Evolutionary conservation across 148 eudicot species (phyloP), one percentile per base, ranked within the genome.

Genomic region (Arbutus unedo): DNA sequence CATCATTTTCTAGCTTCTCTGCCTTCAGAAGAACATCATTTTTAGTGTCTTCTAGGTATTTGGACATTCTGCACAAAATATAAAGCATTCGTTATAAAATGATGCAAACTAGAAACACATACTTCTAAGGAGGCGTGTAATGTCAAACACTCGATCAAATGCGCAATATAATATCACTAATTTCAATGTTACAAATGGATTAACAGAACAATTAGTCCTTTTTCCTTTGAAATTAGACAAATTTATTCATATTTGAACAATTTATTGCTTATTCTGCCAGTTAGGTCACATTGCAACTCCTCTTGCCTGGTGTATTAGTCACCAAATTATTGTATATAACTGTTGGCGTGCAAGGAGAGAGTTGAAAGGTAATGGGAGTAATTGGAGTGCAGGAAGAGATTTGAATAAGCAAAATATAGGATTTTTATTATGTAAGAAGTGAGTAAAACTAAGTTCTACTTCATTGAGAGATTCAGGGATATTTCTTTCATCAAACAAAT

Each of bases 1-100:
- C 76, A 45, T 73, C 76, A 16, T 73, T 73, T 45, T 73, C 76
- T 45, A 73, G 76, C 76, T 73, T 73, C 51, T 73, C 49, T 73
- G 76, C 76, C 45, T 73, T 73, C 53, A 45, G 51, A 45, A 73
- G 76, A 14, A 73, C 76, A 45, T 73, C 76, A 45, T 73, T 73
- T 73, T 45, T 45, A 47, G 76, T 73, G 15, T 73, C 76, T 19
- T 43, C 76, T 16, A 45, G 76, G 76, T 73, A 73, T 19, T 73
- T 51, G 25, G 53, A 73, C 53, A 73, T 73, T 45, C 76, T 73
- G 76, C 76, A 73, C 76, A 71, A 45, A 45, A 45, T 2, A 0
- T 10, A 25, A 66, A 66, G 18, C 43, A 66, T 25, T 25, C 71
- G 3, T 25, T 66, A 25, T 1, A 23, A 62, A 62, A 0, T 11